Evolutionary conservation across 2,329 filamentous ascomycete genomes (phyloP).

Genomic region (Metarhizium brunneum): DNA sequence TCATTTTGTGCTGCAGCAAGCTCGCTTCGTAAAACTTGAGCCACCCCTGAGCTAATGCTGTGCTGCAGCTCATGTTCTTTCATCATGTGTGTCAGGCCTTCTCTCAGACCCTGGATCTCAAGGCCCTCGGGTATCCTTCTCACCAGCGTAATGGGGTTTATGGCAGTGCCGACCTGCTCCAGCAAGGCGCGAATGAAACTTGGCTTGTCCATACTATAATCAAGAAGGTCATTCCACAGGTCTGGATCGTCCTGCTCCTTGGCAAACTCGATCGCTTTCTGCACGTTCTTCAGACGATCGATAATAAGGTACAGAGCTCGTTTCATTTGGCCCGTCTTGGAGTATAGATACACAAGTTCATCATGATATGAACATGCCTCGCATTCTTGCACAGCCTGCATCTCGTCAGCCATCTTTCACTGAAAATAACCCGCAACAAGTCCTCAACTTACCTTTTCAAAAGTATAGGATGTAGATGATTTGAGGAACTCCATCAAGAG

Average conservation of each 20-base stretch:
- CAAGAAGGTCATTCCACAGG: conserved; percentile 87
- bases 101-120: conserved; percentile 81
- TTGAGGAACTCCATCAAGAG: conserved; percentile 83
- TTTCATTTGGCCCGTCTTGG: conserved; percentile 91
- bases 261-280: conserved; percentile 86
- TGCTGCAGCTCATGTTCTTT: conserved; percentile 93
- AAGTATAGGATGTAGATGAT: conserved; percentile 76
- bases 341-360: conserved; percentile 91
- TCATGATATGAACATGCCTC: conserved; percentile 74
- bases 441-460: conserved; percentile 52
- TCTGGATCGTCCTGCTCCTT: conserved; percentile 89
- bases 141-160: conserved; percentile 86
- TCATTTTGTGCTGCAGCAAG: conserved; percentile 76
- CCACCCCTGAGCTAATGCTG: conserved; percentile 84
- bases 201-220: conserved; percentile 97
- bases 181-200: conserved; percentile 86
- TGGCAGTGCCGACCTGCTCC: conserved; percentile 87
- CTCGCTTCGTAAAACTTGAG: conserved; percentile 77
- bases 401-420: conserved; percentile 7
- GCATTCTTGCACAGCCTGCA: conserved; percentile 62
- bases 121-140: conserved; percentile 85
- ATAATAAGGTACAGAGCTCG: conserved; percentile 88
- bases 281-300: conserved; percentile 82
- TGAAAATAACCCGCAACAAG: too few species aligned
- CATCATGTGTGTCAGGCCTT: conserved; percentile 83